Evolutionary conservation across 2,329 filamentous ascomycete genomes (phyloP).

Genomic region (Xylaria sp.): DNA sequence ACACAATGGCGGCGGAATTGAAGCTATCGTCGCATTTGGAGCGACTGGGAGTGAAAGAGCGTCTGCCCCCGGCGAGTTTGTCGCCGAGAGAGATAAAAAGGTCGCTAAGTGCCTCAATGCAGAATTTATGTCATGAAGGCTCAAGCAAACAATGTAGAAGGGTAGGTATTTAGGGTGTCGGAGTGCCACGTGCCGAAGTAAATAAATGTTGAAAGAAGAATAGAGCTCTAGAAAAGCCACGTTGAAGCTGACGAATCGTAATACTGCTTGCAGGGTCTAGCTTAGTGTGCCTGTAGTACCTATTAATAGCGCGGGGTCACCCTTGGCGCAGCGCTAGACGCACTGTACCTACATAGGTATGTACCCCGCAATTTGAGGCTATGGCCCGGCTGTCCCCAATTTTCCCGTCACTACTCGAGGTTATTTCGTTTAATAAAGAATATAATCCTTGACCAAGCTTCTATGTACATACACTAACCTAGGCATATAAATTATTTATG

Average conservation of each 20-base stretch:
- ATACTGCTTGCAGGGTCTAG: constrained; percentile 17
- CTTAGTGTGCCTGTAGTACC: not conserved
- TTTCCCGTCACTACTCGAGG: not conserved
- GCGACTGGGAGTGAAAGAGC: constrained; percentile 5
- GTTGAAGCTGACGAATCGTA: constrained; percentile 38
- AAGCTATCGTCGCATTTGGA: constrained; percentile 20
- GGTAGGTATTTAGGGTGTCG: not conserved
- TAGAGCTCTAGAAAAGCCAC: constrained; percentile 35
- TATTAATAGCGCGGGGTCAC: not conserved
- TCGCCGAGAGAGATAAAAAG: constrained; percentile 26
- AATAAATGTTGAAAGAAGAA: not conserved
- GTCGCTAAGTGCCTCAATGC: not conserved
- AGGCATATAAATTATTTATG: too few relatives aligned
- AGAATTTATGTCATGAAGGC: not conserved
- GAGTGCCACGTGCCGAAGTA: not conserved
- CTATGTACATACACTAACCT: too few relatives aligned
- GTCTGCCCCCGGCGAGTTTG: constrained; percentile 33
- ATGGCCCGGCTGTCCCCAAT: not conserved
- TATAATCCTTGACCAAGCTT: too few relatives aligned
- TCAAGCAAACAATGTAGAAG: not conserved
- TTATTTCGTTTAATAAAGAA: too few relatives aligned
- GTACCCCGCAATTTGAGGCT: constrained; percentile 22
- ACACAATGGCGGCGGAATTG: not conserved
- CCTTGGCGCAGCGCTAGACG: not conserved
- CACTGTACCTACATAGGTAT: not conserved